Evolutionary conservation across 2,329 filamentous ascomycete species (phyloP), one percentile per base, ranked within the genome.

Genomic region (Apiospora pterosperma): DNA sequence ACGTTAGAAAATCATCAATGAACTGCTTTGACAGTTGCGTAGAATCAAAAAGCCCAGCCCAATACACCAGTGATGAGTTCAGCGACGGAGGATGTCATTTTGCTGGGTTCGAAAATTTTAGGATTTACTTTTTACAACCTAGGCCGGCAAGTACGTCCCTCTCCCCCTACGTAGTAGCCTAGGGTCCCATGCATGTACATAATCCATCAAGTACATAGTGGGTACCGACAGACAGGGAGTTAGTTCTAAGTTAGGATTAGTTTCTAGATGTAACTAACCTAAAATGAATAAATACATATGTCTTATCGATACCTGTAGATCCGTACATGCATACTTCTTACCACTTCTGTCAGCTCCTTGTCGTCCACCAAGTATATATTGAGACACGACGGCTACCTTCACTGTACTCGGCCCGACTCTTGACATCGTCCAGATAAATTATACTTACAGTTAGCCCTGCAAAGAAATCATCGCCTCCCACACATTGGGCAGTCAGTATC

Each of bases 21-120:
- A 31, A 6, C 25, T 52, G 44, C 6, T 52, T 19, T 31, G 44
- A 3, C 16, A n/a, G 25, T 52, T 31, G 44, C 25, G 14, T 44
- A 42, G 16, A 42, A 21, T 31, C 59, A 44, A 31, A 44, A 31
- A 31, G 16, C 10, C 6, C 16, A 11, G 44, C 31, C 25, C 25
- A 34, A 55, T 34, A n/a, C n/a, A n/a, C n/a, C n/a, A 8, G 48
- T 34, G 48, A 55, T 34, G 48, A 55, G 19, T 55, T 52, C 25
- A 25, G 31, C 25, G 28, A n/a, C 28, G n/a, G 48, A 25, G 14
- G 16, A 55, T 34, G n/a, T 34, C 48, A n/a, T 34, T 34, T 21
- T 42, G 41, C 41, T 42, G 41, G n/a, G n/a, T n/a, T 55, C 48
- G 48, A 55, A 55, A 55, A 34, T 55, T 55, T 55, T 55, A 55